Evolutionary conservation across 805 yeast genomes (phyloP).

Genomic region (Kluyveromyces wickerhamii): DNA sequence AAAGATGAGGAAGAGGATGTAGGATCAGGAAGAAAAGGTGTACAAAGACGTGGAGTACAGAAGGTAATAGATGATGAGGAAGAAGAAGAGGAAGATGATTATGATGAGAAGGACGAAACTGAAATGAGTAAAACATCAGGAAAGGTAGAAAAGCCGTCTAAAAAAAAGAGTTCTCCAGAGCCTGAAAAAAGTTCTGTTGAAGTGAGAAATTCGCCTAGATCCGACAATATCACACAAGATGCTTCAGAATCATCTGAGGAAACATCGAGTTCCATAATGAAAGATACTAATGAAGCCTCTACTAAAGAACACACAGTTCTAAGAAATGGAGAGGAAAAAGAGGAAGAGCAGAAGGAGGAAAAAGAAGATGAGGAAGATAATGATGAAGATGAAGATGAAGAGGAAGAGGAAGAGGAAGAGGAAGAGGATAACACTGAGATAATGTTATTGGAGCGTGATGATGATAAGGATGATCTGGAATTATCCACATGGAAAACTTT

Average conservation of each 20-base stretch:
- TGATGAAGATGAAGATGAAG: slow-evolving; percentile 30
- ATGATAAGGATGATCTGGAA: slow-evolving; percentile 63
- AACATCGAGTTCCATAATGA: no score
- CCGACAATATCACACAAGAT: no score
- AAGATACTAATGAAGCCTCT: no score
- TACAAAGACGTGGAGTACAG: slow-evolving; percentile 29
- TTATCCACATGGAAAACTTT: slow-evolving; percentile 75
- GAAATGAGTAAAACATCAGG: slow-evolving; percentile 9
- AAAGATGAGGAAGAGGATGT: slow-evolving; percentile 29
- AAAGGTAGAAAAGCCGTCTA: slow-evolving; percentile 4
- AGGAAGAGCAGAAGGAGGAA: slow-evolving; percentile 29
- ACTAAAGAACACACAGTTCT: no score
- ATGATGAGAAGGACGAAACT: slow-evolving; percentile 1
- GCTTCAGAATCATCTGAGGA: no score
- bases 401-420: slow-evolving; percentile 39
- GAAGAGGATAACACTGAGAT: slow-evolving; percentile 36
- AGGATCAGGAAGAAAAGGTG: slow-evolving; percentile 30
- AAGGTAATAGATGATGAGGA: slow-evolving; percentile 23
- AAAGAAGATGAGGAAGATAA: slow-evolving; percentile 18
- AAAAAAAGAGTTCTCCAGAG: no score
- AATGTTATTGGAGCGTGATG: slow-evolving; percentile 44
- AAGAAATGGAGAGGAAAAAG: slow-evolving; percentile 15
- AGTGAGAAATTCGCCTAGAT: no score
- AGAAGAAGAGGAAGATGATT: slow-evolving; percentile 33
- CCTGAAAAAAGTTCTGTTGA: no score